A percentile compares a stretch with the other conserved stretches of the same genome.
Conservation (phyloP, 495 filamentous ascomycete species). For the Xylaria acuta region DNA sequence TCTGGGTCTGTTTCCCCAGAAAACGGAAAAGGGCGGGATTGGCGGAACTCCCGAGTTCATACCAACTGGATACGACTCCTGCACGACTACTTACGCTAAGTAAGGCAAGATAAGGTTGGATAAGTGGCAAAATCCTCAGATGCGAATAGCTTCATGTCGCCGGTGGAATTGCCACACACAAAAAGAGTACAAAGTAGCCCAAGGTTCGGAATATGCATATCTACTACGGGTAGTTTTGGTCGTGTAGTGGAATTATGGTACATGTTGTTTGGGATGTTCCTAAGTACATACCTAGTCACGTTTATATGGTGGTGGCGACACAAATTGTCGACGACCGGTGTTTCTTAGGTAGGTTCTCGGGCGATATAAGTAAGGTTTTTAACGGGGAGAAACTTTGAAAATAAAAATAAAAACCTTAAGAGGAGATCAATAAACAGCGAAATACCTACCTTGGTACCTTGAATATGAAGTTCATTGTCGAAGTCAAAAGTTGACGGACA, state of each 20-base stretch:
- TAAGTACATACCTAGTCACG: background rate
- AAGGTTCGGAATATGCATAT: background rate
- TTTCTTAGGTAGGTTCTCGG: background rate
- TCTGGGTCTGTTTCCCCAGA: constrained; percentile 6
- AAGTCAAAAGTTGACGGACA: background rate
- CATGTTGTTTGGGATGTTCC: background rate
- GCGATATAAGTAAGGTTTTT: background rate
- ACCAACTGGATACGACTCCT: too few relatives aligned
- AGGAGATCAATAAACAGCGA: background rate
- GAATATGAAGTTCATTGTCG: background rate
- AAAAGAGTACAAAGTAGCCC: background rate
- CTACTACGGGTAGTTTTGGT: background rate
- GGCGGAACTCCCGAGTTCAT: too few relatives aligned
- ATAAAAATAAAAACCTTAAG: background rate
- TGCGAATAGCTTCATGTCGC: background rate
- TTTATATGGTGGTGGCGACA: background rate
- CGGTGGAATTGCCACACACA: background rate
- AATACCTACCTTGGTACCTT: too few relatives aligned
- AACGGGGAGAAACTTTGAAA: background rate
- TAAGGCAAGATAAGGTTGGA: background rate
- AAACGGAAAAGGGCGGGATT: constrained; percentile 1
- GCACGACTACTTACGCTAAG: too few relatives aligned
- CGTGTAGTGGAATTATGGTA: background rate
- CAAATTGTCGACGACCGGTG: background rate
- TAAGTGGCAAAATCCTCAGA: background rate